Percentiles rank a stretch among this genome's conserved stretches.
Conservation (phyloP, 805 yeast genomes). For the Cyberlindnera xishuangbannaensis region DNA sequence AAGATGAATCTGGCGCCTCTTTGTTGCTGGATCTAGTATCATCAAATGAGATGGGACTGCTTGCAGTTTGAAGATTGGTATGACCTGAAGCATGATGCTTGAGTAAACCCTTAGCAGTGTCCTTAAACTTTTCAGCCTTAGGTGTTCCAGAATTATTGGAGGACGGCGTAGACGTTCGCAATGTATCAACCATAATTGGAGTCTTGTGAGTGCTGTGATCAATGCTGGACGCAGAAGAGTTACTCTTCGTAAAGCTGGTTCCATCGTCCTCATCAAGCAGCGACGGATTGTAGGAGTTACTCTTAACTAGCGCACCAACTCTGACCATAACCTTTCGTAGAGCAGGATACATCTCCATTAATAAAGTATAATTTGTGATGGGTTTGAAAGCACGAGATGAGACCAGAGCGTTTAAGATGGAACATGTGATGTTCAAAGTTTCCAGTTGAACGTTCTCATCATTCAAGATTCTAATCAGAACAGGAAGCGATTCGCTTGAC, state of each 20-base stretch:
- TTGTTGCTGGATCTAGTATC: conserved; percentile 12
- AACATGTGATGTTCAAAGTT: conserved; percentile 31
- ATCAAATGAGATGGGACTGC: conserved; percentile 6
- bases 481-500: conserved; percentile 18
- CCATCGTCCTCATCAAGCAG: conserved; percentile 17
- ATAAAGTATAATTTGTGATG: conserved; percentile 20
- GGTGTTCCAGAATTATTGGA: conserved; percentile 18
- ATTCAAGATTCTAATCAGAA: conserved; percentile 19
- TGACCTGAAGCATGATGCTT: conserved; percentile 20
- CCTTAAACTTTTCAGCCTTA: conserved; percentile 23
- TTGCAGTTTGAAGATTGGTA: conserved; percentile 5
- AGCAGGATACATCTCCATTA: conserved; percentile 26
- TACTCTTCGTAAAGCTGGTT: conserved; percentile 12
- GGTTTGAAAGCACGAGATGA: conserved; percentile 23
- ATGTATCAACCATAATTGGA: conserved; percentile 5
- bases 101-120: conserved; percentile 21
- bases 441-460: conserved; percentile 28
- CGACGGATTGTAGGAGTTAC: conserved; percentile 15
- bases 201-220: conserved; percentile 9
- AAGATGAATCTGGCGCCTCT: conserved; percentile 6
- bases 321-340: conserved; percentile 26
- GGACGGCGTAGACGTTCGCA: conserved; percentile 17
- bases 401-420: conserved; percentile 31
- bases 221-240: conserved; percentile 17
- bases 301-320: conserved; percentile 16